A percentile compares a stretch with the other conserved stretches of the same genome.
Evolutionary conservation across 2,329 filamentous ascomycete species (phyloP).

Genomic region (Nemania sp.): DNA sequence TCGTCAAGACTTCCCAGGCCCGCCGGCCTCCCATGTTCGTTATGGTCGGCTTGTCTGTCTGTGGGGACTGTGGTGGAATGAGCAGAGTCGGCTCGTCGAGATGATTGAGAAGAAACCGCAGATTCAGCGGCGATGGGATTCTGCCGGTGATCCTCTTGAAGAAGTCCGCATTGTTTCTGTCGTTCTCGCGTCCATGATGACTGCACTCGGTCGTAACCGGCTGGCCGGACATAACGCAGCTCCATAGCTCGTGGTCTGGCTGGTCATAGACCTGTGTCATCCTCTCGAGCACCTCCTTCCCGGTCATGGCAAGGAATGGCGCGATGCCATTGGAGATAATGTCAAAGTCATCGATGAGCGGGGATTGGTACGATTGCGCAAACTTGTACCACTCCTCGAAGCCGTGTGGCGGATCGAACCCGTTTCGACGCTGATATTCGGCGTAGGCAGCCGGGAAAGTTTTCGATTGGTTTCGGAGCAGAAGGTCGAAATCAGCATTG

Average conservation of each 20-base stretch:
- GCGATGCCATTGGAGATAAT: constrained; percentile 46
- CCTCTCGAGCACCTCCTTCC: constrained; percentile 37
- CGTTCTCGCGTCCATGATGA: constrained; percentile 42
- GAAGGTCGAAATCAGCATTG: constrained; percentile 36
- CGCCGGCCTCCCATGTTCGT: constrained; percentile 38
- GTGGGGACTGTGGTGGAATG: constrained; percentile 28
- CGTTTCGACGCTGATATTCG: constrained; percentile 52
- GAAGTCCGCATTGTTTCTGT: constrained; percentile 40
- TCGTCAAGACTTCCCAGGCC: constrained; percentile 42
- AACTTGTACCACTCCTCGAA: constrained; percentile 53
- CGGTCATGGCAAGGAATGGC: constrained; percentile 48
- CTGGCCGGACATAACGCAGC: constrained; percentile 40
- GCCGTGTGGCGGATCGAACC: constrained; percentile 49
- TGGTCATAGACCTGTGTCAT: constrained; percentile 37
- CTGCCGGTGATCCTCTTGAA: constrained; percentile 41
- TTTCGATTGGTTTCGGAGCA: constrained; percentile 46
- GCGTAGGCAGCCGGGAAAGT: constrained; percentile 41
- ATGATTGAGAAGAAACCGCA: constrained; percentile 52
- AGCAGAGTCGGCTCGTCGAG: constrained; percentile 54
- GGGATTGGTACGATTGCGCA: constrained; percentile 46
- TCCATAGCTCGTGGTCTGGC: constrained; percentile 44
- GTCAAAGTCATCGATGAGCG: constrained; percentile 57
- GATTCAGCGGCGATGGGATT: constrained; percentile 42
- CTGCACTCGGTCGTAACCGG: constrained; percentile 40
- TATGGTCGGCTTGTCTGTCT: constrained; percentile 24